Percentiles rank a stretch among this genome's conserved stretches.
Conservation (phyloP, 345 rosid species). For the Salix dunnii region DNA sequence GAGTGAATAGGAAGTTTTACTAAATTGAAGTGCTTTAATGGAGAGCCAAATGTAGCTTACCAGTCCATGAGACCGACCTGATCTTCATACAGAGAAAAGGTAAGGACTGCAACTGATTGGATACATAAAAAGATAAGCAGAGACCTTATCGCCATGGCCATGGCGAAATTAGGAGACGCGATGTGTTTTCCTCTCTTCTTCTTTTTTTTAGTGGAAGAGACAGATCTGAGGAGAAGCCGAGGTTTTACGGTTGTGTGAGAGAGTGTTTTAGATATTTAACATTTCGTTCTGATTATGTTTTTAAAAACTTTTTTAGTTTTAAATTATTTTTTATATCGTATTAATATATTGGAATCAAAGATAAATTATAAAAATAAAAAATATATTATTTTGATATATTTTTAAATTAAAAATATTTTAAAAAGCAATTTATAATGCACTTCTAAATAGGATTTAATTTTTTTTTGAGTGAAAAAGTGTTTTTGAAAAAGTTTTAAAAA, state of each 20-base stretch:
- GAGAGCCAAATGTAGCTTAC: slow-evolving; percentile 31
- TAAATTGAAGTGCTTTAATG: not conserved
- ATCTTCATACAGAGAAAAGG: slow-evolving; percentile 78
- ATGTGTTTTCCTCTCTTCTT: not conserved
- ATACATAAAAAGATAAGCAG: slow-evolving; percentile 31
- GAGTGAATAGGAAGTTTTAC: not conserved
- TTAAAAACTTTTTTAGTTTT: no score
- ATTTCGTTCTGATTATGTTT: no score
- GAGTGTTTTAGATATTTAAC: no score
- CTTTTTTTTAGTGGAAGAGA: not conserved
- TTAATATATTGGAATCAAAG: no score
- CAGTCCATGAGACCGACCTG: slow-evolving; percentile 97
- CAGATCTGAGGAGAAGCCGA: slow-evolving; percentile 11
- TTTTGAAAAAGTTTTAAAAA: no score
- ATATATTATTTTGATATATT: no score
- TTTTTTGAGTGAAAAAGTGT: no score
- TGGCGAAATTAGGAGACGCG: slow-evolving; percentile 19
- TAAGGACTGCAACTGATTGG: slow-evolving; percentile 35
- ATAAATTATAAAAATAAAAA: no score
- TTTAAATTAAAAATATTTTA: no score
- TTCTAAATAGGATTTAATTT: no score
- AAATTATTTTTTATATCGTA: no score
- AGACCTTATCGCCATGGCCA: slow-evolving; percentile 57
- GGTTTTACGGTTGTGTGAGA: not conserved
- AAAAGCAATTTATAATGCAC: no score